Conservation (phyloP, 2,329 filamentous ascomycete genomes). For the Exophiala sideris region DNA sequence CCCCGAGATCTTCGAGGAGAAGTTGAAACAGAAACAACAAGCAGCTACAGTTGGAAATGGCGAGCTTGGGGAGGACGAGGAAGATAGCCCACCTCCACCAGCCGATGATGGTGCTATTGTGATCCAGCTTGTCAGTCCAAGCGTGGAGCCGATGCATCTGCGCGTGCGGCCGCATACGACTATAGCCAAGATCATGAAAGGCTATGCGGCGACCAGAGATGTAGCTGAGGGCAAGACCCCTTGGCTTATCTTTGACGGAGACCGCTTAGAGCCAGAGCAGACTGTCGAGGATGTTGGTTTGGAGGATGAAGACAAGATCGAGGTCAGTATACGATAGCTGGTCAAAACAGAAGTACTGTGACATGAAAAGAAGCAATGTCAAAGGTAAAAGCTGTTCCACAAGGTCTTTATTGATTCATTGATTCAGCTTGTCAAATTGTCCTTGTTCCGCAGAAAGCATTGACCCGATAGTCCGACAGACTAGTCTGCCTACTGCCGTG, state of each 20-base stretch:
- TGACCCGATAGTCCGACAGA: neutral
- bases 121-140: conserved; percentile 52
- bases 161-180: conserved; percentile 48
- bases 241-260: conserved; percentile 71
- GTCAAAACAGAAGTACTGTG: neutral
- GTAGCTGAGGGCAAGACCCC: conserved; percentile 55
- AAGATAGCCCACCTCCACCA: neutral
- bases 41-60: conserved; percentile 33
- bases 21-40: conserved; percentile 47
- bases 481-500: neutral
- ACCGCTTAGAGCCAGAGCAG: conserved; percentile 59
- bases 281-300: conserved; percentile 67
- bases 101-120: conserved; percentile 33
- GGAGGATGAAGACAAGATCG: conserved; percentile 69
- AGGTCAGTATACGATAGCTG: conserved; percentile 62
- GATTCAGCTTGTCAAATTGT: neutral
- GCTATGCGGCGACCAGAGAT: conserved; percentile 56
- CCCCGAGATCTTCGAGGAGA: conserved; percentile 55
- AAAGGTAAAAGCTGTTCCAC: neutral
- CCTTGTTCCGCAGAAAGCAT: neutral
- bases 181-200: conserved; percentile 60
- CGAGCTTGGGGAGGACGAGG: neutral
- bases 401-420: conserved; percentile 1
- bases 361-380: neutral
- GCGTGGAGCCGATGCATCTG: conserved; percentile 50